Evolutionary conservation across 2,329 filamentous ascomycete genomes (phyloP), one percentile per base, ranked within the genome.

Genomic region (Penicillium sp.): DNA sequence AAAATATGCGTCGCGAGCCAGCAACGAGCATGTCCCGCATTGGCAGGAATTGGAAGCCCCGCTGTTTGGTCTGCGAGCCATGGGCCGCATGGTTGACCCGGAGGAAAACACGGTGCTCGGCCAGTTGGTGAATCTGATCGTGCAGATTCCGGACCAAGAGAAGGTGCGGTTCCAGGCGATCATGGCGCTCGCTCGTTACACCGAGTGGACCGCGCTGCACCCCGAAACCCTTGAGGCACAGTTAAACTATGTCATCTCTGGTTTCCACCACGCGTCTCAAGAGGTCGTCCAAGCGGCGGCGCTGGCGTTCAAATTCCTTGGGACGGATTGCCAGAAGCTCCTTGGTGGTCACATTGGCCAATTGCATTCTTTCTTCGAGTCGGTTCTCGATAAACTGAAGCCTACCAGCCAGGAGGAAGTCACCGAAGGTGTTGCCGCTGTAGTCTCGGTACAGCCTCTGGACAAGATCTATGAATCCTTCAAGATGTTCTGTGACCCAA

Each of bases 101-200:
- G 86, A 94, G 33, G 93, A 98, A 66, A 84, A 77, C 51, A 82
- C 87, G 26, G 87, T 98, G 55, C 75, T 98, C 27, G 87, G 89
- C 3, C 87, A 91, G 59, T 81, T 98, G 11, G 95, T 98, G 71
- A 90, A 90, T 13, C 75, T 98, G 41, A 81, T 98, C 48, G 88
- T 95, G 8, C 87, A 94, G 60, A 94, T 98, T 45, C 93, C 93
- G 0, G 84, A 87, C 58, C 93, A 98, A 58, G 88, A 97, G 68
- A 98, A 97, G 72, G 79, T 98, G n/a, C 87, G 90, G 6, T 98
- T 98, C 68, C 91, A 94, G 48, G 91, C 91, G 4, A 95, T 97
- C 58, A 96, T 98, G 89, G 90, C 94, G 3, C 78, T 98, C 15
- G 93, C 89, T 25, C 80, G 93, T 47, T 98, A 98, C 62, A 98